A percentile compares a stretch with the other conserved stretches of the same genome.
phyloP scores from a whole-genome alignment of 2,329 filamentous ascomycete species.

The Huntiella decipiens region DNA sequence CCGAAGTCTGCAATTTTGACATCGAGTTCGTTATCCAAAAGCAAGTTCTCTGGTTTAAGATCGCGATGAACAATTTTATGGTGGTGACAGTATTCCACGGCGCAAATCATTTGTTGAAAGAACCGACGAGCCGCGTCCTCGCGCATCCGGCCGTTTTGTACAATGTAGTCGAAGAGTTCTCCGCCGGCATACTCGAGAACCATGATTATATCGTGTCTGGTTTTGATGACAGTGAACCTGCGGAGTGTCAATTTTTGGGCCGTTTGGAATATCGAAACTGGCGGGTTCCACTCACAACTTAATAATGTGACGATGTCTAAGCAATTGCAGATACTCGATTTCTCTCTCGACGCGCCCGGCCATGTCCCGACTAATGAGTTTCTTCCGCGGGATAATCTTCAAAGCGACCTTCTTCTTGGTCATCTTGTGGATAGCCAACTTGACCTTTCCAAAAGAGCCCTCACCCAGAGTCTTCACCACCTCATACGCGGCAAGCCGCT shows the following conservation, averaged over 20 bases:
- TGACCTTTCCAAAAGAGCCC: slow-evolving; percentile 96
- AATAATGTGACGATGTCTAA: slow-evolving; percentile 96
- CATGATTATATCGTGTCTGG: slow-evolving; percentile 90
- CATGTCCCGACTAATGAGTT: slow-evolving; percentile 94
- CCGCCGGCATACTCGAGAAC: slow-evolving; percentile 93
- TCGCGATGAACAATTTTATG: slow-evolving; percentile 98
- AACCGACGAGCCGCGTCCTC: slow-evolving; percentile 90
- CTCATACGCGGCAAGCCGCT: slow-evolving; percentile 81
- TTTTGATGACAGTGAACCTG: slow-evolving; percentile 93
- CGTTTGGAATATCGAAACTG: neutral
- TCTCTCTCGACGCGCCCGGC: slow-evolving; percentile 91
- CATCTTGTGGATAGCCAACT: slow-evolving; percentile 79
- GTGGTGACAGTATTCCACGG: slow-evolving; percentile 94
- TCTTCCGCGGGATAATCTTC: slow-evolving; percentile 93
- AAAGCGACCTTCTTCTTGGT: slow-evolving; percentile 90
- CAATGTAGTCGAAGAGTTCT: slow-evolving; percentile 95
- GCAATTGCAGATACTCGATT: slow-evolving; percentile 90
- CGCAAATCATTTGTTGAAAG: slow-evolving; percentile 98
- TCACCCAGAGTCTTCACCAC: slow-evolving; percentile 82
- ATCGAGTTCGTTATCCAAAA: slow-evolving; percentile 87
- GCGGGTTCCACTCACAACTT: slow-evolving; percentile 52
- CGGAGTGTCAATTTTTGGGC: neutral
- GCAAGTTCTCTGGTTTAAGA: slow-evolving; percentile 87
- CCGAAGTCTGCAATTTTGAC: slow-evolving; percentile 99
- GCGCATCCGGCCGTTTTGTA: slow-evolving; percentile 77